phyloP scores from a whole-genome alignment of 805 yeast species.

The Sugiyamaella americana region DNA sequence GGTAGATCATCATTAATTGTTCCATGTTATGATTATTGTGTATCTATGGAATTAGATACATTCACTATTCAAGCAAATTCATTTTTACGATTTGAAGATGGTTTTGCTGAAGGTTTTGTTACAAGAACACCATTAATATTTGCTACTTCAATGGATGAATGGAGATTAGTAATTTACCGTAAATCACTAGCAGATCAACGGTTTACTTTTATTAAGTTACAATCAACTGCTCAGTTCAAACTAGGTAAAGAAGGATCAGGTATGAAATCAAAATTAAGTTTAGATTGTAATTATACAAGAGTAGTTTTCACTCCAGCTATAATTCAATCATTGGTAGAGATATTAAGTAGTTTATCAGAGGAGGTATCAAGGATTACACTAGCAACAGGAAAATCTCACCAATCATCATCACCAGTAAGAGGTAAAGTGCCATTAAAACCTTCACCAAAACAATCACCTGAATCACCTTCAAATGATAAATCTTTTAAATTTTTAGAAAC shows the following conservation, averaged over 20 bases:
- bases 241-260: not conserved
- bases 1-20: not conserved
- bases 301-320: conserved; percentile 2
- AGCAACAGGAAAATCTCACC: not conserved
- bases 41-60: not conserved
- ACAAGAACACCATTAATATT: not conserved
- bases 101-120: conserved; percentile 3
- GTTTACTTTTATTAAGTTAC: not conserved
- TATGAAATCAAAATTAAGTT: conserved; percentile 1
- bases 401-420: not conserved
- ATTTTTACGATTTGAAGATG: conserved; percentile 4
- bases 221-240: not conserved
- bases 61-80: not conserved
- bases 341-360: not conserved
- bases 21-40: conserved; percentile 3
- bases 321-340: conserved; percentile 1
- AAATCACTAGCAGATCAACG: not conserved
- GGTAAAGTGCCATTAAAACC: not conserved
- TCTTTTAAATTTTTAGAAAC: conserved; percentile 4
- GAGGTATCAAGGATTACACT: not conserved
- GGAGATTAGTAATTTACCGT: not conserved
- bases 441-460: not conserved
- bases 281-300: not conserved
- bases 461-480: not conserved
- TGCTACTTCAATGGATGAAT: conserved; percentile 1